Evolutionary conservation across 2,329 filamentous ascomycete species (phyloP).

Genomic region (Aureobasidium zeae): DNA sequence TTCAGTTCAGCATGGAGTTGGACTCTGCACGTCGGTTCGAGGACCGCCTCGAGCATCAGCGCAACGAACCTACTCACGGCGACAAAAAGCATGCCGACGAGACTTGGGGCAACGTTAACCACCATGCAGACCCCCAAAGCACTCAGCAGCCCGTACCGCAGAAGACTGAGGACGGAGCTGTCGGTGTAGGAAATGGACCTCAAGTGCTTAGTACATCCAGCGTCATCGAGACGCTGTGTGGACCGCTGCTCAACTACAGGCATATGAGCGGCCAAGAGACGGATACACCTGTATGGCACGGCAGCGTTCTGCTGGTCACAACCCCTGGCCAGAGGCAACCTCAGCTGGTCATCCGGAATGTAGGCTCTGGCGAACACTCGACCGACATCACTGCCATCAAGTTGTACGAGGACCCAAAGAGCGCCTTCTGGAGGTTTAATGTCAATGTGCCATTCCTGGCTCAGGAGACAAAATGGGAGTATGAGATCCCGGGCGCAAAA

Average conservation of each 20-base stretch:
- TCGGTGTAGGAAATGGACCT: slow-evolving; percentile 35
- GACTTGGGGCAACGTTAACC: slow-evolving; percentile 6
- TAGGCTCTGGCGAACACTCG: slow-evolving; percentile 27
- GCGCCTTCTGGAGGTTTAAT: slow-evolving; percentile 52
- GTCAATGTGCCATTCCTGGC: slow-evolving; percentile 56
- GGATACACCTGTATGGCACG: slow-evolving; percentile 56
- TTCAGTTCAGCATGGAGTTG: slow-evolving; percentile 3
- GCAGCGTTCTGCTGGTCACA: slow-evolving; percentile 77
- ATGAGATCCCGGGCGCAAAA: slow-evolving; percentile 58
- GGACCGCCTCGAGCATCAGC: slow-evolving; percentile 14
- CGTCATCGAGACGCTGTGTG: slow-evolving; percentile 53
- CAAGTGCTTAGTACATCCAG: slow-evolving; percentile 35
- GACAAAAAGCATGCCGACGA: background rate
- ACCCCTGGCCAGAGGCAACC: slow-evolving; percentile 57
- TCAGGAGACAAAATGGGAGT: slow-evolving; percentile 71
- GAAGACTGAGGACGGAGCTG: slow-evolving; percentile 16
- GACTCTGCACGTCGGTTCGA: slow-evolving; percentile 4
- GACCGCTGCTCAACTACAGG: slow-evolving; percentile 69
- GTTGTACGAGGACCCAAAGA: slow-evolving; percentile 50
- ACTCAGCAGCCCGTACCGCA: slow-evolving; percentile 5
- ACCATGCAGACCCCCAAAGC: background rate
- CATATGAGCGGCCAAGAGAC: slow-evolving; percentile 52
- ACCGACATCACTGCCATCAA: slow-evolving; percentile 41
- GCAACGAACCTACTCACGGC: slow-evolving; percentile 3
- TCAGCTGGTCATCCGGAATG: slow-evolving; percentile 49